Percentiles rank a stretch among this genome's conserved stretches.
phyloP scores from a whole-genome alignment of 441 rosid species.

The Dalechampia spathulata region DNA sequence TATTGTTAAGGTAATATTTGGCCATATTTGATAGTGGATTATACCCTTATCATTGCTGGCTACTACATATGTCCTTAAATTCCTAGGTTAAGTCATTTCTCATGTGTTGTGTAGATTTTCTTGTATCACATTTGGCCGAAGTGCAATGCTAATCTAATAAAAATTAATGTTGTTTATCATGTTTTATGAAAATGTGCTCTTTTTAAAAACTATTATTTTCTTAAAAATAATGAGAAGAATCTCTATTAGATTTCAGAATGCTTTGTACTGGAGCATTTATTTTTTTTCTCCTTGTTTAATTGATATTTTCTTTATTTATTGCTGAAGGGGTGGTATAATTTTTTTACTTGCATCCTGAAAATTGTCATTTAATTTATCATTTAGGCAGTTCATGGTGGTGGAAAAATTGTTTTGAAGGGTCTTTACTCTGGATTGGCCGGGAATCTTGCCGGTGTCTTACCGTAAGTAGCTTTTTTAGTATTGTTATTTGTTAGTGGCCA shows the following conservation, averaged over 20 bases:
- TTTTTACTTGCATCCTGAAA: not conserved
- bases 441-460: conserved; percentile 47
- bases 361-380: not conserved
- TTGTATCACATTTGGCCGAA: not conserved
- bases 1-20: too few relatives aligned
- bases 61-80: too few relatives aligned
- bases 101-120: not conserved
- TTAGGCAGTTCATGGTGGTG: conserved; percentile 43
- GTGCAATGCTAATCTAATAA: not conserved
- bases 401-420: conserved; percentile 35
- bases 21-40: too few relatives aligned
- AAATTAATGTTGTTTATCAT: not conserved
- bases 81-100: too few relatives aligned
- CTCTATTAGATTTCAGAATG: too few relatives aligned
- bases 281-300: not conserved
- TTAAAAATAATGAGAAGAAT: too few relatives aligned
- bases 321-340: not conserved
- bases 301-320: not conserved
- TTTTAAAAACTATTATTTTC: not conserved
- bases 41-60: not conserved
- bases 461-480: conserved; percentile 28
- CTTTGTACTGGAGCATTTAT: too few relatives aligned
- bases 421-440: conserved; percentile 51
- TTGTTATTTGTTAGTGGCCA: not conserved
- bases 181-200: too few relatives aligned